phyloP scores from a whole-genome alignment of 1,284 basidiomycete genomes.

The Takashimella tepidaria region DNA sequence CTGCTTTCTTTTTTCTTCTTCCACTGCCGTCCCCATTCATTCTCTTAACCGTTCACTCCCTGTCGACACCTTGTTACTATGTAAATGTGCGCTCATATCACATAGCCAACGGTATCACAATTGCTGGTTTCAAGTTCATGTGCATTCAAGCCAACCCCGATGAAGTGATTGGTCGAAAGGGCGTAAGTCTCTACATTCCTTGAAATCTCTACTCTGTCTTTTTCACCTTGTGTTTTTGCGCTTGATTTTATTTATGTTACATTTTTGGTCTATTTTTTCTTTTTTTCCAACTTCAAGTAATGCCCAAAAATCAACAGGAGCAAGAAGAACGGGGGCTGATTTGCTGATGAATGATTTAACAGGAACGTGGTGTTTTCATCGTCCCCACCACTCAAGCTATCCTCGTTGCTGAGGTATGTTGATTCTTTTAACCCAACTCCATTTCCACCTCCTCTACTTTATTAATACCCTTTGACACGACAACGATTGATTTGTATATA shows the following conservation, averaged over 20 bases:
- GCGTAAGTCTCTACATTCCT: conserved; percentile 52
- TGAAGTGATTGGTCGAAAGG: conserved; percentile 75
- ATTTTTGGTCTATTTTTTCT: too few species aligned
- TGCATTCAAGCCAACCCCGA: conserved; percentile 58
- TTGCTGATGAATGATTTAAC: too few species aligned
- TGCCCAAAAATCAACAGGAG: too few species aligned
- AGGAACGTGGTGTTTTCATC: conserved; percentile 75
- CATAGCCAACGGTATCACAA: conserved; percentile 59
- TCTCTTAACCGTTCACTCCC: not conserved
- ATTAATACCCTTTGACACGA: too few species aligned
- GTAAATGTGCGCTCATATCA: not conserved
- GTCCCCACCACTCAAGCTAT: conserved; percentile 87
- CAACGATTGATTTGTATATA: too few species aligned
- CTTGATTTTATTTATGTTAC: too few species aligned
- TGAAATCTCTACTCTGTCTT: not conserved
- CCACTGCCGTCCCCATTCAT: conserved; percentile 1
- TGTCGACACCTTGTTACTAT: not conserved
- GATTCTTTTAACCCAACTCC: too few species aligned
- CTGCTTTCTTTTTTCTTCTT: not conserved
- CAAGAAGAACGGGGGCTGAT: too few species aligned
- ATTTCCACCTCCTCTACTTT: too few species aligned
- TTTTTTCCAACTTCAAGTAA: too few species aligned
- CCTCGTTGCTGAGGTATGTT: conserved; percentile 61
- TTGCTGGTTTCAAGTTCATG: conserved; percentile 78
- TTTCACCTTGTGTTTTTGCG: too few species aligned